Conservation (phyloP, 2,329 filamentous ascomycete genomes). For the Colletotrichum nymphaeae region DNA sequence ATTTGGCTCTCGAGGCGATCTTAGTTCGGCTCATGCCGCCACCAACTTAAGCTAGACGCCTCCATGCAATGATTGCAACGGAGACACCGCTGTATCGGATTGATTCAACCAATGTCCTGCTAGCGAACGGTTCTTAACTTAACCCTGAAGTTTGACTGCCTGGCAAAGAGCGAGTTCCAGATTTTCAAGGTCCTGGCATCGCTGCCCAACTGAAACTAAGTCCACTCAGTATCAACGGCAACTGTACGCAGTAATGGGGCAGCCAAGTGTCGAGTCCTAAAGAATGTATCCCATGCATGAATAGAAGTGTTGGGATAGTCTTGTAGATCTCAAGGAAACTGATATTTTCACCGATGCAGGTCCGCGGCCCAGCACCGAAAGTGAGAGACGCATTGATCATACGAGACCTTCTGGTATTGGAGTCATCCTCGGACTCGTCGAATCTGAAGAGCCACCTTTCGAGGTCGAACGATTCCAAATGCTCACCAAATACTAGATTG, state of each 20-base stretch:
- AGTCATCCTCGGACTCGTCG: neutral
- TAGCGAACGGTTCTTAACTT: neutral
- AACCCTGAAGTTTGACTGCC: neutral
- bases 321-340: neutral
- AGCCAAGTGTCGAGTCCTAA: too few species aligned
- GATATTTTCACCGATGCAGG: neutral
- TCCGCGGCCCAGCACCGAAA: neutral
- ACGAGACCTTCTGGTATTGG: neutral
- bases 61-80: too few species aligned
- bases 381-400: neutral
- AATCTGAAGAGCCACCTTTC: neutral
- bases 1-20: slow-evolving; percentile 1
- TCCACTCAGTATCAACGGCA: neutral
- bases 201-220: neutral
- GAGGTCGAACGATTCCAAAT: neutral
- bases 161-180: neutral
- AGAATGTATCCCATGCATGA: neutral
- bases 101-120: accelerated
- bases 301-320: neutral
- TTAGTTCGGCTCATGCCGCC: too few species aligned
- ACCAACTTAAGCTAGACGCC: too few species aligned
- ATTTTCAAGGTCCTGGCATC: neutral
- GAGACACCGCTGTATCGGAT: neutral
- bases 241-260: too few species aligned
- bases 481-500: neutral